phyloP scores from a whole-genome alignment of 2,329 filamentous ascomycete genomes.

The Stylonectria norvegica region DNA sequence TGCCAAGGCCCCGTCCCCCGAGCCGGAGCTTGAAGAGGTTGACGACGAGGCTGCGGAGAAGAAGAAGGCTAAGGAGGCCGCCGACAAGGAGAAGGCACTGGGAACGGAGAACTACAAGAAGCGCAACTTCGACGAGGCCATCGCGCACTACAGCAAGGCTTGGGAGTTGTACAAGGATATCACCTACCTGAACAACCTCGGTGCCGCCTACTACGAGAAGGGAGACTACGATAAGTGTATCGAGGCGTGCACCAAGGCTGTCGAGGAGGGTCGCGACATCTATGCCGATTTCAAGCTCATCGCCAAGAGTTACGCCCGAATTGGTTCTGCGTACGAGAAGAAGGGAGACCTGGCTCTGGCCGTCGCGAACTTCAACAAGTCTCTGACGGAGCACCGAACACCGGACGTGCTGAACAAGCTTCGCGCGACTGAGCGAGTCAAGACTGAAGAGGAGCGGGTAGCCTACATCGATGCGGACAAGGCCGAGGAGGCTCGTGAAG shows the following conservation, averaged over 20 bases:
- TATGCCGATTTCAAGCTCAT: constrained; percentile 98
- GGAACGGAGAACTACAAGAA: constrained; percentile 98
- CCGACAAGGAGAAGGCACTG: constrained; percentile 89
- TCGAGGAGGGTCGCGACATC: constrained; percentile 84
- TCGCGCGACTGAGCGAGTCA: constrained; percentile 81
- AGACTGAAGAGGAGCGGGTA: constrained; percentile 69
- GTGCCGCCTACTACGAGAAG: constrained; percentile 93
- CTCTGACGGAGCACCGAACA: constrained; percentile 93
- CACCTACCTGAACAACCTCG: constrained; percentile 94
- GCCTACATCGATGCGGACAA: constrained; percentile 88
- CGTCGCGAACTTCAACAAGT: constrained; percentile 86
- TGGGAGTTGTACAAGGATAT: constrained; percentile 97
- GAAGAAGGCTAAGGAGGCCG: constrained; percentile 86
- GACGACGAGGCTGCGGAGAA: constrained; percentile 82
- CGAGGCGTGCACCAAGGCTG: constrained; percentile 79
- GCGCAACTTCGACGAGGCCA: constrained; percentile 90
- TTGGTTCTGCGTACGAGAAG: constrained; percentile 92
- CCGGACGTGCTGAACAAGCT: constrained; percentile 93
- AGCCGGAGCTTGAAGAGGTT: constrained; percentile 64
- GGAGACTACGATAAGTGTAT: constrained; percentile 87
- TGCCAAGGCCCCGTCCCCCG: constrained; percentile 55
- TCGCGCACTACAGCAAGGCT: constrained; percentile 89
- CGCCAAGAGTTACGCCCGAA: constrained; percentile 95
- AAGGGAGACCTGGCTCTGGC: constrained; percentile 74
- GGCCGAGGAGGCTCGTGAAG: constrained; percentile 91